Evolutionary conservation across 2,329 filamentous ascomycete genomes (phyloP), one percentile per base, ranked within the genome.

Genomic region (Exophiala alcalophila): DNA sequence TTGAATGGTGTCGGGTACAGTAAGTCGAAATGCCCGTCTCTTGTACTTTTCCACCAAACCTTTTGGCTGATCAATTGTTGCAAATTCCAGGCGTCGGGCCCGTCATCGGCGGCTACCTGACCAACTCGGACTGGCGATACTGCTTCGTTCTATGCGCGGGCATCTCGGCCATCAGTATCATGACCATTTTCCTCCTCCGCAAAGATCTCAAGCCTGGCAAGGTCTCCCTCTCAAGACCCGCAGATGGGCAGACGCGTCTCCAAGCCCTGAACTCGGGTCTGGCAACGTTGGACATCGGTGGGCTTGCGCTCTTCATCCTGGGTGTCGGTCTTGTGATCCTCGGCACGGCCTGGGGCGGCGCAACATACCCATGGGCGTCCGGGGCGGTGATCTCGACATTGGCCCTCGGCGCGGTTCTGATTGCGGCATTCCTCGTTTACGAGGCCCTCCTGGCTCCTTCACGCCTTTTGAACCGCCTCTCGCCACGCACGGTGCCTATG

Each of bases 41-140:
- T 9, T 4, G 26, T 26, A 12, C n/a, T 11, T 11, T 19, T 36
- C 24, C 5, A 33, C 9, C 8, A 8, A 20, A 16, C 14, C 24
- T 24, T 31, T 37, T 32, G 44, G 27, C 27, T 40, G 19, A 21
- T 16, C 14, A 23, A 19, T 27, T n/a, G n/a, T n/a, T n/a, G n/a
- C n/a, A n/a, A n/a, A n/a, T 16, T 28, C 11, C 31, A 50, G 47
- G 39, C 14, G 53, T 81, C 8, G 80, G 81, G 0, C 81, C 81
- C 0, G 71, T 83, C 2, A 65, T 83, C 16, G 81, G 81, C 28
- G 80, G 67, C 52, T 65, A 54, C 44, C 65, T 80, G 9, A 75
- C 75, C 14, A 63, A 68, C 24, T 62, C 69, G 3, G 73, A 70
- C 50, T 85, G 81, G 81, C 66, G 80, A 35, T 85, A 82, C 72